Evolutionary conservation across 352 stramenopile genomes (phyloP), one percentile per base, ranked within the genome.

Genomic region (Phytopythium boreale): DNA sequence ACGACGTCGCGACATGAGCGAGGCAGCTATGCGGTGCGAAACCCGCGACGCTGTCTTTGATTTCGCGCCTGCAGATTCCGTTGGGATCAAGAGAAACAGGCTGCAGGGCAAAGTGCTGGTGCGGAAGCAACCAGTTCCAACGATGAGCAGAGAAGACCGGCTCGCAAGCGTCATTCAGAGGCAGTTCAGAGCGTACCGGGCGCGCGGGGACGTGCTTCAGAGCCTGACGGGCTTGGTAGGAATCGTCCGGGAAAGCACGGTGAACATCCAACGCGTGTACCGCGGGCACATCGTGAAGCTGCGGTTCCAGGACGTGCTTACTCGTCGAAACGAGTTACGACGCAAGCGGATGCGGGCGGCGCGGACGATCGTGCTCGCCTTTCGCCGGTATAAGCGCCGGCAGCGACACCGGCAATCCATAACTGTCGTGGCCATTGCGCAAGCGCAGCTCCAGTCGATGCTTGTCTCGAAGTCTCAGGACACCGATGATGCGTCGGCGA

Each of bases 211-310:
- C 29, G 29, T 90, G 4, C 60, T 77, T 10, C 64, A 47, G 20
- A 72, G 75, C 29, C 65, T 90, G 24, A 64, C 72, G 6, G 46
- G 57, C 1, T 80, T 90, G 1, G 63, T 85, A 9, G 27, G 59
- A 6, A 64, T 56, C 12, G 66, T 80, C 1, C 71, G 67, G 1
- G 37, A 67, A 0, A 77, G 71, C 34, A 69, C 76, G 2, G 62
- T 88, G 17, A 66, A 75, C 20, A 91, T 91, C 46, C 80, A 89
- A 59, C 74, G 79, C 12, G 44, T 87, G 9, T 83, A 82, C 39
- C 76, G 80, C 26, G 80, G 82, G 0, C 71, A 85, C 56, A 61
- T 68, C 3, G 75, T 71, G 0, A 85, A 86, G 66, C 64, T 59
- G n/a, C 61, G 72, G 24, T 87, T 76, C 43, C 24, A 67, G 8